Base-by-base conservation (phyloP, 2,329 filamentous ascomycete species). In the Phymatotrichopsis omnivora region DNA sequence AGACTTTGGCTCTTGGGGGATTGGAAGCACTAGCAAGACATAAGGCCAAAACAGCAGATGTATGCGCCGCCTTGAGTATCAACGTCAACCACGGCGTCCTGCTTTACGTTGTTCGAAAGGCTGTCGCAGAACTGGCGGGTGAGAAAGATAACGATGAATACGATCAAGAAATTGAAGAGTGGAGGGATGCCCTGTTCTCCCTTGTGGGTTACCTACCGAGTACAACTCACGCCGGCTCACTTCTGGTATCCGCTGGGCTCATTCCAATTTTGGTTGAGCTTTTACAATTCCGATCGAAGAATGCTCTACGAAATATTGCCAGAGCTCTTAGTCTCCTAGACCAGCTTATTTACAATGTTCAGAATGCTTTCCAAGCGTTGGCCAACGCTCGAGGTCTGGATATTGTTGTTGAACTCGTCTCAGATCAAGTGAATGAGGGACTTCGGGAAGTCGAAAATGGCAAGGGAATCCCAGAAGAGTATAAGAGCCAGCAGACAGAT, bases 31-130 rank as follows among this genome's bases (percentile, higher is more conserved):
- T 98, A 45, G 78, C 84, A 5, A 82, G 78, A 60, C 85, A 85
- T 61, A 80, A 82, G 57, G 68, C 73, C 45, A 87, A 85, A 60
- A 75, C 80, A 23, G 69, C 77, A 25, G 91, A 98, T 61, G 81
- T 98, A 19, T 79, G 86, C 53, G 79, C 85, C 31, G 86, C 91
- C n/a, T 69, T 99, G 31, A 93, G 86, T 59, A 85, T 93, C 42
- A 94, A 89, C 57, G 89, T 96, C 28, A 96, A 93, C 58, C 93
- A 98, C 58, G 93, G 91, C 11, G 82, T 96, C 23, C 72, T 99
- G 33, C 81, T 96, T 56, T 96, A 95, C 60, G 75, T 95, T 55
- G 81, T 94, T 38, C 77, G 89, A 45, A 95, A 93, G 64, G 84
- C 86, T 7, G 83, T 96, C 46, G 80, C 81, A 14, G 83, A 86